Percentiles rank a stretch among this genome's conserved stretches.
These are phyloP conservation scores for Cercospora berteroae DNA, from an alignment of 2,329 filamentous ascomycete species.

Conservation along the genomic window DNA sequence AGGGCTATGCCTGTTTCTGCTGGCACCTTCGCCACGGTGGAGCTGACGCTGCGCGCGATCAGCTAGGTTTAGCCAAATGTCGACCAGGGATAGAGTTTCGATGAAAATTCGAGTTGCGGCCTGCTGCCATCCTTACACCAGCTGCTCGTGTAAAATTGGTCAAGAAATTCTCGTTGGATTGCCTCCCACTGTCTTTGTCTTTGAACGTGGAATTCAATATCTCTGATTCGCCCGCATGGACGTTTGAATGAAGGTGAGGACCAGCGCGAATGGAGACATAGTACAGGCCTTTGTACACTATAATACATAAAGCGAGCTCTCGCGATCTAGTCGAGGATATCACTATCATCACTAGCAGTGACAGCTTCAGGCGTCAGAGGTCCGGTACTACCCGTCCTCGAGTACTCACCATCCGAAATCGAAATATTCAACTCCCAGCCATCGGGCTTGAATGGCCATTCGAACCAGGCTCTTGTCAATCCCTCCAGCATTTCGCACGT, in stretches of 20 bases:
- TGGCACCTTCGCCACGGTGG: conserved; percentile 83
- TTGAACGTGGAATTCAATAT: background rate
- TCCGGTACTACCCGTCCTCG: background rate
- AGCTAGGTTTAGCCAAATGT: conserved; percentile 18
- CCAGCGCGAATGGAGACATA: background rate
- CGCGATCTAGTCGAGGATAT: background rate
- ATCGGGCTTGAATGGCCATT: conserved; percentile 60
- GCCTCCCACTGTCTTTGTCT: background rate
- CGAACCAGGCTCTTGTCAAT: conserved; percentile 59
- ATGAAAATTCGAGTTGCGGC: background rate
- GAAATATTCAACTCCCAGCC: conserved; percentile 26
- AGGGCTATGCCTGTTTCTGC: conserved; percentile 97
- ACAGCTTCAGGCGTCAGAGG: conserved; percentile 12
- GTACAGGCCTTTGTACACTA: background rate
- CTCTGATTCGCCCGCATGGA: background rate
- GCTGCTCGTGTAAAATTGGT: background rate
- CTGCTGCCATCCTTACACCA: background rate
- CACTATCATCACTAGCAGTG: conserved; percentile 1
- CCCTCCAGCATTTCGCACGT: conserved; percentile 57
- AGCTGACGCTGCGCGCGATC: conserved; percentile 42
- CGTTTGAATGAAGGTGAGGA: background rate
- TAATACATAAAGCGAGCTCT: background rate
- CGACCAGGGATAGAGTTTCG: background rate
- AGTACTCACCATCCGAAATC: background rate
- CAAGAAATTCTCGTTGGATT: background rate